Conservation (phyloP, 148 eudicot species). For the Salicornia ramosissima region DNA sequence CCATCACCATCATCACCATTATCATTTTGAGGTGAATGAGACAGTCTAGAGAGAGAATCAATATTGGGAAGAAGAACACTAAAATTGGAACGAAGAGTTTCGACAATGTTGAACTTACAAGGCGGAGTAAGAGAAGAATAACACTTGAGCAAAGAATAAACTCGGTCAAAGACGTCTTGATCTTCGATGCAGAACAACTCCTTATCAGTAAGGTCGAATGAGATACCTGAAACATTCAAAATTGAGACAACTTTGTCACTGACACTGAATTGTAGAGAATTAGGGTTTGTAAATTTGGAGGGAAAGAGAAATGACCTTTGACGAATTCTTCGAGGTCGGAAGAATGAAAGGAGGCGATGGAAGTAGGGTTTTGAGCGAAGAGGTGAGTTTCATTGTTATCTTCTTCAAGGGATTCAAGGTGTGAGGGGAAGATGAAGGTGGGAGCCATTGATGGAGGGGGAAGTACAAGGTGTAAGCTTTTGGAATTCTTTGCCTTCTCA, state of each 20-base stretch:
- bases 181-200: constrained; percentile 85
- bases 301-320: constrained; percentile 39
- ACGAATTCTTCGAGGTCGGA: constrained; percentile 89
- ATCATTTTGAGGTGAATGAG: constrained; percentile 27
- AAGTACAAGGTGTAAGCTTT: neutral
- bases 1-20: constrained; percentile 16
- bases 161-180: constrained; percentile 78
- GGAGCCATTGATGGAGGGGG: constrained; percentile 48
- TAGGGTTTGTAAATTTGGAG: constrained; percentile 27
- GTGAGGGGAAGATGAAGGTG: constrained; percentile 62
- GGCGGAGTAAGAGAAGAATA: constrained; percentile 43
- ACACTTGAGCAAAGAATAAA: constrained; percentile 67
- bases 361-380: constrained; percentile 20
- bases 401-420: constrained; percentile 49
- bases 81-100: constrained; percentile 69
- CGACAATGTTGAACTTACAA: constrained; percentile 66
- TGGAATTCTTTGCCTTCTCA: neutral
- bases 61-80: constrained; percentile 89
- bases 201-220: constrained; percentile 73
- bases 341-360: constrained; percentile 51
- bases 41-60: constrained; percentile 49
- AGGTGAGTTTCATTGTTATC: constrained; percentile 24
- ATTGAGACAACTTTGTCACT: no score
- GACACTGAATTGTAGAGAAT: neutral
- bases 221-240: constrained; percentile 44